Evolutionary conservation across 148 eudicot species (phyloP).

Genomic region (Rhododendron henanense): DNA sequence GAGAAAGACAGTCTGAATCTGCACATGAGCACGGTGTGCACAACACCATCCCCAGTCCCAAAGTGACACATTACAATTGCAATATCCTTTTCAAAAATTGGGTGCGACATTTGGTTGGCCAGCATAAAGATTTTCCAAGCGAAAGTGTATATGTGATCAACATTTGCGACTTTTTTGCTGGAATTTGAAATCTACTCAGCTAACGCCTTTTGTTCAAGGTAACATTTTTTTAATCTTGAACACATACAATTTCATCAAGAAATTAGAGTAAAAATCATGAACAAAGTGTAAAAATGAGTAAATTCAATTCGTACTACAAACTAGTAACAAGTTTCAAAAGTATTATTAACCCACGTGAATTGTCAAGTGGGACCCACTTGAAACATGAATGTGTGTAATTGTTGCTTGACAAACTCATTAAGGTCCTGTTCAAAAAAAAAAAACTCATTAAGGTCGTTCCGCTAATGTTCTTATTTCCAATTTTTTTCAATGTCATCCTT

Average conservation of each 20-base stretch:
- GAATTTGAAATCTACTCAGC: not conserved
- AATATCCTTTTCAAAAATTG: not conserved
- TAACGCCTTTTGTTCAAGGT: not conserved
- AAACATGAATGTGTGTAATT: not conserved
- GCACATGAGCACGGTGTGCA: no score
- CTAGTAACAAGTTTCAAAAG: not conserved
- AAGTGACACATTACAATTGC: not conserved
- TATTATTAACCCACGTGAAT: not conserved
- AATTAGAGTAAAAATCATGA: not conserved
- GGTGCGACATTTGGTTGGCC: not conserved
- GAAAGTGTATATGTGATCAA: not conserved
- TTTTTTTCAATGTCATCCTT: no score
- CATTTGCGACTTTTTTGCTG: not conserved
- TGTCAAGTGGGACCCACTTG: not conserved
- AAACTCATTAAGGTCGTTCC: no score
- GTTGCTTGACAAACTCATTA: not conserved
- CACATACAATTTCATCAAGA: not conserved
- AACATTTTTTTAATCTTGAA: not conserved
- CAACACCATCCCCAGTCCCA: no score
- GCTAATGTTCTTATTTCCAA: no score
- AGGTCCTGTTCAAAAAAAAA: no score
- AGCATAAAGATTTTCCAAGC: constrained; percentile 4
- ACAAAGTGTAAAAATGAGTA: not conserved
- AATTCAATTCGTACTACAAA: not conserved
- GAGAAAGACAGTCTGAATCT: no score